These are phyloP conservation scores for Thuidium tamariscinum DNA, from an alignment of 225 moss, liverwort and hornwort species.

Conservation along the genomic window DNA sequence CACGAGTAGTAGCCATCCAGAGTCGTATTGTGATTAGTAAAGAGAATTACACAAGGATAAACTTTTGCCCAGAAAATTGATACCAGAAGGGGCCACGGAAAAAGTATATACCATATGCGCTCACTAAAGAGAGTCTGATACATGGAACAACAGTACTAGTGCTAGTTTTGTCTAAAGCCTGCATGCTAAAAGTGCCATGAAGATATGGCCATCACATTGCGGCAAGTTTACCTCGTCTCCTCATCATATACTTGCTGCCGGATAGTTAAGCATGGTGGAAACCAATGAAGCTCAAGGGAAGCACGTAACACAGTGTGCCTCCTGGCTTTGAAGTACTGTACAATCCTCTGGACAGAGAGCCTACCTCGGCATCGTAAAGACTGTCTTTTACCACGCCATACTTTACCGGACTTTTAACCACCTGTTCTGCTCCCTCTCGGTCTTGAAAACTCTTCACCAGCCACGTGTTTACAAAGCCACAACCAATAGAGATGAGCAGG, in stretches of 20 bases:
- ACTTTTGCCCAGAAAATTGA: not conserved
- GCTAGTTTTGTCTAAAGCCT: constrained; percentile 27
- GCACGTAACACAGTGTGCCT: constrained; percentile 16
- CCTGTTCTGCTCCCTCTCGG: not conserved
- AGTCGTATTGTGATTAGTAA: not conserved
- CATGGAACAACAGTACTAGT: not conserved
- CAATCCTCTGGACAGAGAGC: constrained; percentile 24
- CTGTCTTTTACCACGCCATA: not conserved
- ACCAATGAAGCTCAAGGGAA: constrained; percentile 55
- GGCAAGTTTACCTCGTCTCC: constrained; percentile 44
- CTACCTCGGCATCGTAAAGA: constrained; percentile 13
- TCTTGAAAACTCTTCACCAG: not conserved
- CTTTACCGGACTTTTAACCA: not conserved
- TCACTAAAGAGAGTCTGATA: constrained; percentile 1
- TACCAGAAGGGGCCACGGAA: constrained; percentile 1
- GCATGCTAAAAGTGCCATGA: constrained; percentile 56
- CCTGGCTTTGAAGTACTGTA: constrained; percentile 49
- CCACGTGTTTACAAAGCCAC: not conserved
- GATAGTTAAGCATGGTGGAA: constrained; percentile 54
- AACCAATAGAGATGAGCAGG: not conserved
- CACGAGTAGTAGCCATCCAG: not conserved
- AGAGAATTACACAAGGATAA: not conserved
- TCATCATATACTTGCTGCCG: constrained; percentile 49
- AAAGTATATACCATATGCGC: constrained; percentile 6
- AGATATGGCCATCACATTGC: constrained; percentile 63